These are phyloP conservation scores for Albugo laibachii DNA, from an alignment of 352 stramenopile genomes.

Conservation along the genomic window DNA sequence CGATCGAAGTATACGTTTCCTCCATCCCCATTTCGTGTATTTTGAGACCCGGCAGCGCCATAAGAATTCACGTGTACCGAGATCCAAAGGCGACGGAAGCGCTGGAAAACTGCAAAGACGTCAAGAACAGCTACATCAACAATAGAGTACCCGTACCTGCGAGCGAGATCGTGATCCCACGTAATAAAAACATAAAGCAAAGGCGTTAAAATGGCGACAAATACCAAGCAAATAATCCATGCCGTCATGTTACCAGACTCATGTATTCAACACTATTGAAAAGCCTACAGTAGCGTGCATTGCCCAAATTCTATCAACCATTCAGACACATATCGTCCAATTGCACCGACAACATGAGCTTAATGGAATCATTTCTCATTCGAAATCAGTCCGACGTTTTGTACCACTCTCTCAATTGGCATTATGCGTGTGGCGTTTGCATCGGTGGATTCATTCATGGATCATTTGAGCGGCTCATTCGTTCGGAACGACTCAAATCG, in stretches of 20 bases:
- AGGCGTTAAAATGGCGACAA: conserved; percentile 27
- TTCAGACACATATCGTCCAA: no score
- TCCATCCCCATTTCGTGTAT: conserved; percentile 37
- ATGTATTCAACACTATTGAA: no score
- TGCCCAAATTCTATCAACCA: no score
- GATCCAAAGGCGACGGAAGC: conserved; percentile 40
- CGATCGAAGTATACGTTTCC: conserved; percentile 20
- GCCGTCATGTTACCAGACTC: conserved; percentile 15
- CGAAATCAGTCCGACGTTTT: no score
- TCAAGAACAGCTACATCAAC: background rate
- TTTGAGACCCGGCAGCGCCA: conserved; percentile 51
- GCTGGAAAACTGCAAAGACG: conserved; percentile 18
- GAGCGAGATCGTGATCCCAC: conserved; percentile 58
- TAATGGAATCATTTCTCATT: no score
- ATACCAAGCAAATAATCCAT: conserved; percentile 23
- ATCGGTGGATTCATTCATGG: no score
- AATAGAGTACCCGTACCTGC: conserved; percentile 13
- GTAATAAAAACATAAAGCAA: conserved; percentile 46
- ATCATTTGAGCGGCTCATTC: no score
- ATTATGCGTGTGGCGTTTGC: no score
- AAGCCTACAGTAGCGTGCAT: no score
- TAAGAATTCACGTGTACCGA: conserved; percentile 60
- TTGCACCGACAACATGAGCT: no score
- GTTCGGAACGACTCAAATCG: no score
- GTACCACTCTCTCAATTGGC: no score